Evolutionary conservation across 2,329 filamentous ascomycete species (phyloP), one percentile per base, ranked within the genome.

Genomic region (Zymoseptoria passerinii): DNA sequence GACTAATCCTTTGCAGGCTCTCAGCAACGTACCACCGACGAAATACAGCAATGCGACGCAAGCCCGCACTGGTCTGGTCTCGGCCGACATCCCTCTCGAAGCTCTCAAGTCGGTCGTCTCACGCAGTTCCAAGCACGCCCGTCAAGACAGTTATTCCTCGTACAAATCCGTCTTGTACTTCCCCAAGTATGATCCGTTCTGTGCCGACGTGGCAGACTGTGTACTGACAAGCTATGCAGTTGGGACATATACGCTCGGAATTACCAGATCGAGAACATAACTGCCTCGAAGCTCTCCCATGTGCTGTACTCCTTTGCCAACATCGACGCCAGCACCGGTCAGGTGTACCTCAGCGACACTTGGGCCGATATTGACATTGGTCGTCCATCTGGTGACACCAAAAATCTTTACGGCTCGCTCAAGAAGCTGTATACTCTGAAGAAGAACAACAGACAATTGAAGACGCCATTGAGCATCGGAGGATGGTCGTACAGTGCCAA

Each of bases 251-350:
- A 96, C 73, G 90, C 79, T 48, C 84, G 92, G 56, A 87, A 92
- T 67, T 87, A 92, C 71, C 81, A 84, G 13, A 90, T 91, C 0
- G 87, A 94, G 69, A 84, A 95, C 70, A 81, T 96, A 9, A 88
- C 88, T 0, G 83, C 81, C 5, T 82, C 90, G 56, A 86, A 89
- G 53, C 81, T 96, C 51, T 96, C 92, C 0, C 92, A 97, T 69
- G 76, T 96, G 4, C 83, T 96, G n/a, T 96, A 96, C 68, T 81
- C 91, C 13, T 96, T 96, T 74, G 92, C 89, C 69, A 94, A 96
- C 71, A 83, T 95, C 62, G 81, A 83, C 8, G 80, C 85, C 6
- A 88, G 92, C 1, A 84, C 81, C 35, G 92, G 92, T 55, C 89
- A 94, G 75, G 90, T 92, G 8, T 81, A 79, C 69, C 77, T 89